Base-by-base conservation (phyloP, 2,329 filamentous ascomycete species). In the Trichophyton equinum region DNA sequence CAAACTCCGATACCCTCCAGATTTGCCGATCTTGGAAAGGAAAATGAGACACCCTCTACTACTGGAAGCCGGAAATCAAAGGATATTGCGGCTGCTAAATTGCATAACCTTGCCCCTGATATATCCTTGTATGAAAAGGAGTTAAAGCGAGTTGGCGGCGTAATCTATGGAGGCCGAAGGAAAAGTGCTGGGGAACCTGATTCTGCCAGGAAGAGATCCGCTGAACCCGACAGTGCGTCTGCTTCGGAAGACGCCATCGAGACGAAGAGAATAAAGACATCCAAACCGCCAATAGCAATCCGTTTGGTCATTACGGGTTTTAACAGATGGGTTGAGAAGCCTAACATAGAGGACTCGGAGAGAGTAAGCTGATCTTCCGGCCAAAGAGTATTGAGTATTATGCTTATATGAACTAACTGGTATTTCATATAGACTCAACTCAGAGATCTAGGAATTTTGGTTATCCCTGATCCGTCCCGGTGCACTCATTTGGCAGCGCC, bases 111-210 rank as follows among this genome's bases (percentile, higher is more conserved):
- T 61, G 91, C 89, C 0, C 82, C 86, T 0, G 94, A 99, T 69
- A 91, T 97, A 68, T 87, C 86, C 1, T 77, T 95, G 36, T 99
- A 94, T 69, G 88, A 97, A 69, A 96, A 94, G 71, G 94, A 99
- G 75, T 90, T 83, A 77, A 96, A 95, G 76, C 85, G 94, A 20
- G 82, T 81, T 53, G 85, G 85, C 13, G 85, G 85, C 46, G 82
- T 87, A 2, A 76, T 83, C 9, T 82, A 85, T 65, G 83, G 83
- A 30, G 79, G 81, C 13, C 71, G 79, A 65, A 74, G 76, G 27
- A 76, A 74, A 65, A 77, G 68, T 20, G 75, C 55, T 68, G 74
- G 53, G 61, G 70, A 13, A 57, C 68, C 38, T 65, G 69, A 42
- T 68, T 68, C 18, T 63, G 64, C 59, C 75, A 74, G 66, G 70